Evolutionary conservation across 2,329 filamentous ascomycete species (phyloP).

Genomic region (Fonsecaea pedrosoi): DNA sequence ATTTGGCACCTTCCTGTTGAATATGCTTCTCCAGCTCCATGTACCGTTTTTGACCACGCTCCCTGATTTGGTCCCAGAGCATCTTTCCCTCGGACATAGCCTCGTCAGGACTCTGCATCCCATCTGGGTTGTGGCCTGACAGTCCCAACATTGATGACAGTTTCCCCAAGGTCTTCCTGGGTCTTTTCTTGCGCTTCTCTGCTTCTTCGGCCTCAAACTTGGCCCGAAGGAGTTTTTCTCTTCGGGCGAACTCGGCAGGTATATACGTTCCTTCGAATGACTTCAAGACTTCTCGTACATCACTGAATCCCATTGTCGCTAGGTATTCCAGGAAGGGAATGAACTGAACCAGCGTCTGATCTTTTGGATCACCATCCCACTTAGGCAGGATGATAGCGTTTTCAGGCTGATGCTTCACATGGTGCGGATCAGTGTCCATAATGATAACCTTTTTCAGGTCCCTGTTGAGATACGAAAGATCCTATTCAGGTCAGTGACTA

Average conservation of each 20-base stretch:
- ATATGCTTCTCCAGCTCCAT: conserved; percentile 89
- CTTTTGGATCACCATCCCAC: conserved; percentile 83
- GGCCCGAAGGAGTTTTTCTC: conserved; percentile 83
- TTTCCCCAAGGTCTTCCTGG: conserved; percentile 67
- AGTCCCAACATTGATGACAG: conserved; percentile 78
- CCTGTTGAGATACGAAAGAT: conserved; percentile 96
- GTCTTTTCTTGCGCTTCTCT: conserved; percentile 69
- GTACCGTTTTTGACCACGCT: conserved; percentile 89
- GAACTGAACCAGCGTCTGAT: conserved; percentile 83
- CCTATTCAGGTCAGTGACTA: conserved; percentile 61
- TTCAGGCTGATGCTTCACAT: conserved; percentile 90
- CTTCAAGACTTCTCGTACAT: conserved; percentile 84
- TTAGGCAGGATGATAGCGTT: conserved; percentile 92
- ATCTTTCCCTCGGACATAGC: conserved; percentile 88
- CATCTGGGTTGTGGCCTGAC: conserved; percentile 73
- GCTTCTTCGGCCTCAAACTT: conserved; percentile 73
- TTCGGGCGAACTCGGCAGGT: conserved; percentile 83
- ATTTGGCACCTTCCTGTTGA: conserved; percentile 89
- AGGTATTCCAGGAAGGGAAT: conserved; percentile 98
- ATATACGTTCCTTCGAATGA: conserved; percentile 90
- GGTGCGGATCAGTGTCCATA: conserved; percentile 81
- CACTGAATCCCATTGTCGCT: conserved; percentile 87
- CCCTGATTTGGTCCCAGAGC: conserved; percentile 91
- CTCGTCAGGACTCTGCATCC: conserved; percentile 44
- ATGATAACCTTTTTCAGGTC: conserved; percentile 95